phyloP scores from a whole-genome alignment of 805 yeast species.

The Suhomyces sp. region DNA sequence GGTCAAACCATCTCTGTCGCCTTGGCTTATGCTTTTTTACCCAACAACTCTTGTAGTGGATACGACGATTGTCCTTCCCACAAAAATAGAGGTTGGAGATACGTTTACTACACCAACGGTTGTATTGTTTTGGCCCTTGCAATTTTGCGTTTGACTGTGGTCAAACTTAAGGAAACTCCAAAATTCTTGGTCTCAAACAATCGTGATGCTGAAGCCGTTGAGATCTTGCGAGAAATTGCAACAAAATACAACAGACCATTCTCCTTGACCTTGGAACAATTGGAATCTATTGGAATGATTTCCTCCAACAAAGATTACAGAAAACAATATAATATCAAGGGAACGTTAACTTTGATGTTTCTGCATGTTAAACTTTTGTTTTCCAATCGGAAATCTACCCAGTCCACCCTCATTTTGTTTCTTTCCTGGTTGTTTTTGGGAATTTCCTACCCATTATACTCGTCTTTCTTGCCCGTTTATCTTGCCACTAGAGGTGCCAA shows the following conservation, averaged over 20 bases:
- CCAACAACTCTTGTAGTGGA: conserved; percentile 46
- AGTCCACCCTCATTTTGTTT: conserved; percentile 12
- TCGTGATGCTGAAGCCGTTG: conserved; percentile 49
- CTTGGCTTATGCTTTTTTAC: conserved; percentile 56
- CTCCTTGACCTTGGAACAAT: conserved; percentile 23
- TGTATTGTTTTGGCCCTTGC: conserved; percentile 45
- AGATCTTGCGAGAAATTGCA: conserved; percentile 45
- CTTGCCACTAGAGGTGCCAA: conserved; percentile 44
- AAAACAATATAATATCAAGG: conserved; percentile 8
- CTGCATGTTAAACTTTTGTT: conserved; percentile 14
- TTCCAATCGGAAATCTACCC: conserved; percentile 8
- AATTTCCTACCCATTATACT: conserved; percentile 53
- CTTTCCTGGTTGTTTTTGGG: conserved; percentile 43
- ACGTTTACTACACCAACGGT: conserved; percentile 46
- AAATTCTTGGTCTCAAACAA: conserved; percentile 54
- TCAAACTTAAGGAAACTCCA: conserved; percentile 54
- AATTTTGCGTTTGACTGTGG: conserved; percentile 29
- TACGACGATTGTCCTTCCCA: conserved; percentile 43
- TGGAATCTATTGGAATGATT: conserved; percentile 20
- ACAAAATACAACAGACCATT: conserved; percentile 17
- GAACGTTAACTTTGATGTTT: conserved; percentile 5
- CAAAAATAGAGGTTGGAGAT: conserved; percentile 62
- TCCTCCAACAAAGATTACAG: conserved; percentile 20
- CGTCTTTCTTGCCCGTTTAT: conserved; percentile 50
- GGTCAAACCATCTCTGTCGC: conserved; percentile 57